phyloP scores from a whole-genome alignment of 2,329 filamentous ascomycete species.

The Trichoderma atroviride region DNA sequence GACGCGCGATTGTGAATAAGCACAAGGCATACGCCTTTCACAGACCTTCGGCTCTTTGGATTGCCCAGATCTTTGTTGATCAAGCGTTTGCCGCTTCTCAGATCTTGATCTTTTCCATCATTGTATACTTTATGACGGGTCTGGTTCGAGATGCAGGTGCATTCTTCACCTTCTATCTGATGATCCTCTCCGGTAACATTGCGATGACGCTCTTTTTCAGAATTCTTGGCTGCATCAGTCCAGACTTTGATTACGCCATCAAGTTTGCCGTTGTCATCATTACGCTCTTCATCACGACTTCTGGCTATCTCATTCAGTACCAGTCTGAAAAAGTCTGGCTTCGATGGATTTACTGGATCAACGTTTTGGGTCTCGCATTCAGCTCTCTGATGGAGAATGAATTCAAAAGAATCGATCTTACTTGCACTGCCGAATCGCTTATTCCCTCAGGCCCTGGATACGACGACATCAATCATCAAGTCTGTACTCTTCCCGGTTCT shows the following conservation, averaged over 20 bases:
- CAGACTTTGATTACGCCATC: conserved; percentile 83
- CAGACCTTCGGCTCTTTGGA: conserved; percentile 78
- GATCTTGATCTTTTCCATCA: conserved; percentile 72
- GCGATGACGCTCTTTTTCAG: conserved; percentile 79
- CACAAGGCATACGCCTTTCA: conserved; percentile 84
- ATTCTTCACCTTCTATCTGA: conserved; percentile 76
- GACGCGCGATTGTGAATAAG: conserved; percentile 78
- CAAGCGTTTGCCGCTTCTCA: conserved; percentile 70
- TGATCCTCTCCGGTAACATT: conserved; percentile 69
- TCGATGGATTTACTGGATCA: conserved; percentile 79
- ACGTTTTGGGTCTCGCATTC: conserved; percentile 74
- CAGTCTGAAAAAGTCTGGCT: conserved; percentile 74
- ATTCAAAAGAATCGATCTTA: conserved; percentile 69
- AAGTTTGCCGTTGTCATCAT: conserved; percentile 80
- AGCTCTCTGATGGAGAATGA: conserved; percentile 84
- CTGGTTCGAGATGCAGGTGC: conserved; percentile 69
- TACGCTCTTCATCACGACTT: conserved; percentile 78
- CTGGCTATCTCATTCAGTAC: conserved; percentile 83
- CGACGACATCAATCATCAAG: conserved; percentile 70
- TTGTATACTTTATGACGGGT: conserved; percentile 79
- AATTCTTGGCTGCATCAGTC: conserved; percentile 72
- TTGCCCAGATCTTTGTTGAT: conserved; percentile 81
- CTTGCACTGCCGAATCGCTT: conserved; percentile 67
- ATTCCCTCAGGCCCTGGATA: conserved; percentile 74
- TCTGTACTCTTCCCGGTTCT: conserved; percentile 78